These are phyloP conservation scores for Boletus rubescentipes DNA, from an alignment of 768 basidiomycete species.

Conservation along the genomic window DNA sequence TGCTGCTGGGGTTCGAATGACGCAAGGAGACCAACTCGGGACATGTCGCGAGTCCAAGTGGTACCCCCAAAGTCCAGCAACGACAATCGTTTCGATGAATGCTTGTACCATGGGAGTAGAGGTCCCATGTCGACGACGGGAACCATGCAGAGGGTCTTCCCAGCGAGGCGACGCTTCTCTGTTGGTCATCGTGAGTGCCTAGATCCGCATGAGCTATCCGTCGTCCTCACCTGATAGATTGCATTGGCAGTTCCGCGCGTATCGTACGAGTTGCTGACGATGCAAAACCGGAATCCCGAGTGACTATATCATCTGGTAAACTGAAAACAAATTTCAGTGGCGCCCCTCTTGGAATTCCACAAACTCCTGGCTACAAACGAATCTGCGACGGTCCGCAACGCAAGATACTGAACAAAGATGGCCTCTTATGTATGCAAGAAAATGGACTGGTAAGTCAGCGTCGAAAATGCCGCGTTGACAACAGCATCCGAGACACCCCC, in stretches of 20 bases:
- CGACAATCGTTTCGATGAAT: slow-evolving; percentile 62
- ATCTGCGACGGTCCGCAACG: slow-evolving; percentile 76
- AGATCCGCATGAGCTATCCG: slow-evolving; percentile 54
- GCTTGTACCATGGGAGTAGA: slow-evolving; percentile 67
- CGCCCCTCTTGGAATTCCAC: slow-evolving; percentile 80
- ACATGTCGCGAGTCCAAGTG: slow-evolving; percentile 66
- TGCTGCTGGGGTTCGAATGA: slow-evolving; percentile 41
- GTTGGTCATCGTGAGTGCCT: slow-evolving; percentile 68
- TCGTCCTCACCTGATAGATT: slow-evolving; percentile 49
- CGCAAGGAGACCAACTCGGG: slow-evolving; percentile 41
- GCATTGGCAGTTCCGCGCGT: slow-evolving; percentile 80
- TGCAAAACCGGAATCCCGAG: slow-evolving; percentile 51
- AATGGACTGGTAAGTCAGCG: slow-evolving; percentile 84
- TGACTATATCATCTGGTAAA: slow-evolving; percentile 83
- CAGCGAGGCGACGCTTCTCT: slow-evolving; percentile 69
- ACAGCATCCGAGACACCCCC: slow-evolving; percentile 72
- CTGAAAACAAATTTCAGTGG: slow-evolving; percentile 48
- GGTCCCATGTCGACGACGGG: slow-evolving; percentile 43
- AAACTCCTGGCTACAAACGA: slow-evolving; percentile 84
- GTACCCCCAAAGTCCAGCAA: slow-evolving; percentile 82
- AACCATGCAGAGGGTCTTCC: slow-evolving; percentile 56
- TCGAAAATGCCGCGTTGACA: slow-evolving; percentile 81
- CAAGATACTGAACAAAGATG: slow-evolving; percentile 86
- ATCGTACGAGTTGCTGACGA: slow-evolving; percentile 86
- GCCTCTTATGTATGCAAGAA: slow-evolving; percentile 84